Conservation (phyloP, 2,329 filamentous ascomycete genomes). For the Clarireedia sp. region DNA sequence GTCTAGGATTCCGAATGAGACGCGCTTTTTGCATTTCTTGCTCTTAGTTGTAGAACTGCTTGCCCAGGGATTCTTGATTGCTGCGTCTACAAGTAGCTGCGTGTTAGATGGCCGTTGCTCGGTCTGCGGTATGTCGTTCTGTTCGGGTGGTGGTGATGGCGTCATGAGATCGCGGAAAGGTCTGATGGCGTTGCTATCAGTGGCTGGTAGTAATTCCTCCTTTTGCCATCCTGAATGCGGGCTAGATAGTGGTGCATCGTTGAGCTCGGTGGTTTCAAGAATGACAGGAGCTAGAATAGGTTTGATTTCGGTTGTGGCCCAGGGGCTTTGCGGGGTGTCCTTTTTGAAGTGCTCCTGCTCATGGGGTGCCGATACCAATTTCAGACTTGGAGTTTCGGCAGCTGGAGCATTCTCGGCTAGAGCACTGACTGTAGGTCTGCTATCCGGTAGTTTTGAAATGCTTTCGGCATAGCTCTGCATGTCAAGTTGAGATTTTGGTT, state of each 20-base stretch:
- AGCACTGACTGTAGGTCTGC: no score
- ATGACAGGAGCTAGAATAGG: not conserved
- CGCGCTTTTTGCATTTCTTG: constrained; percentile 19
- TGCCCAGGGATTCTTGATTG: constrained; percentile 25
- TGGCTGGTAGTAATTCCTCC: constrained; percentile 11
- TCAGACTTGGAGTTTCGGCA: no score
- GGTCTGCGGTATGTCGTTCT: not conserved
- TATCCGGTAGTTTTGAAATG: no score
- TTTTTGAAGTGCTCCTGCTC: not conserved
- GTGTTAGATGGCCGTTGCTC: constrained; percentile 12
- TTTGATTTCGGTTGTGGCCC: not conserved
- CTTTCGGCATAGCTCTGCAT: no score
- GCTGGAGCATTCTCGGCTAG: no score
- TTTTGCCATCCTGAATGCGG: constrained; percentile 13
- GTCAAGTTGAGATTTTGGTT: no score
- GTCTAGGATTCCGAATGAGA: constrained; percentile 24
- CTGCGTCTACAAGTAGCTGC: constrained; percentile 20
- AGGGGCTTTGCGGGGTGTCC: constrained; percentile 9
- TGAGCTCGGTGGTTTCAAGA: not conserved
- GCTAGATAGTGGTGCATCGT: not conserved
- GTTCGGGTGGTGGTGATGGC: constrained; percentile 12
- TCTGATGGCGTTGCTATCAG: constrained; percentile 8
- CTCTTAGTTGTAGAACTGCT: constrained; percentile 10
- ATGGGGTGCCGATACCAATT: no score
- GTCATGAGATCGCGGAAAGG: constrained; percentile 21